Base-by-base conservation (phyloP, 371 early-diverging fungal species). In the Mortierella polycephala region DNA sequence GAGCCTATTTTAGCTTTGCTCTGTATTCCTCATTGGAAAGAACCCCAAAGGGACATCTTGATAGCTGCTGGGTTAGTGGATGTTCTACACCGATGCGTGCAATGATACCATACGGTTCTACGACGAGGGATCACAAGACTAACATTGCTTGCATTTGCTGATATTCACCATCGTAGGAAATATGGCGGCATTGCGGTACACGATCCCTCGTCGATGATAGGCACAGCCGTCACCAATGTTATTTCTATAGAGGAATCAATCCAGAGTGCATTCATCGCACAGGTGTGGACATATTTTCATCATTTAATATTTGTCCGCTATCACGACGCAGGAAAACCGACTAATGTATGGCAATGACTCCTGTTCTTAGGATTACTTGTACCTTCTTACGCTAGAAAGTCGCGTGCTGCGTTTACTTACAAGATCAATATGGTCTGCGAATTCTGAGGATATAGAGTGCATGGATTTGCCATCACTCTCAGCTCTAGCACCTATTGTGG, bases 391-490 rank as follows among this genome's bases (percentile, higher is more conserved):
- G 2, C 8, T 5, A 16, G 23, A 62, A 9, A 53, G 54, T 7
- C 52, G 62, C 2, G 30, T 73, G 6, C 42, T 73, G 10, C 63
- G 67, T 5, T 12, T 59, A 16, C 49, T 60, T 1, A 0, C 52
- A 20, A 30, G 60, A 14, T 62, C 47, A 9, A 16, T 67, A 10
- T 20, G n/a, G 39, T 44, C 52, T 0, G 52, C 16, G 7, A 50
- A 39, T 14, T 16, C 0, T n/a, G 11, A 20, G 13, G 30, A 49
- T 16, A 5, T 60, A 30, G 73, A 73, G 20, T 42, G 20, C 20
- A 13, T 67, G 49, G 59, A 67, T 40, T 30, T 73, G 4, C 73
- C 73, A 23, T 23, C 21, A 11, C 16, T 73, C 0, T 57, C 30
- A 50, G 62, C 67, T 0, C 51, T 58, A 40, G 49, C 40, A 20